Base-by-base conservation (phyloP, 768 basidiomycete genomes). In the Inosperma sp. region DNA sequence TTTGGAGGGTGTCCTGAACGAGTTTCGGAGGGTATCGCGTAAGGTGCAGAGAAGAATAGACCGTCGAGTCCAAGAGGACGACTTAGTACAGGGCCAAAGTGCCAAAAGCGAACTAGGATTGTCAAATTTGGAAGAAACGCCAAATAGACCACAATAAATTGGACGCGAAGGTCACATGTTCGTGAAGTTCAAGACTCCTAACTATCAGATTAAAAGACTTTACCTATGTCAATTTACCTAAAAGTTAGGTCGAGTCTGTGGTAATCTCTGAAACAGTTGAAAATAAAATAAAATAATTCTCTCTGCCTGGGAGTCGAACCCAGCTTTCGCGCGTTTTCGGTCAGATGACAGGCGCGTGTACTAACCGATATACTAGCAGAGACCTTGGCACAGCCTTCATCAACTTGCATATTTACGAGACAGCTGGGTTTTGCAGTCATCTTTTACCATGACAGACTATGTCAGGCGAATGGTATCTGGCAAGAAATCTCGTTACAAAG, bases 381-480 rank as follows among this genome's bases (percentile, higher is more conserved):
- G n/a, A n/a, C n/a, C n/a, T n/a, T n/a, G n/a, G n/a, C n/a, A n/a
- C n/a, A n/a, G n/a, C n/a, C n/a, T n/a, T n/a, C n/a, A n/a, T n/a
- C n/a, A n/a, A n/a, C n/a, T n/a, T n/a, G n/a, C n/a, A n/a, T n/a
- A 31, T n/a, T 8, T 31, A 31, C 8, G 8, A 31, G 8, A 31
- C 30, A n/a, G n/a, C 30, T 9, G 21, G 12, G 21, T 9, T 23
- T 27, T 8, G 8, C 17, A 21, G 3, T 25, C 36, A n/a, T 39
- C 42, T 21, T 30, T n/a, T 17, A 43, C 51, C 30, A 86, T 88
- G 82, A 64, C 80, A 23, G 79, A 84, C 65, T 82, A 79, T 56
- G 72, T 89, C 12, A 79, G 84, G 9, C 79, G 85, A 10, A 62
- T 92, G 2, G 89, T 93, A 2, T 90, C 88, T n/a, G 88, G 90